phyloP scores from a whole-genome alignment of 2,329 filamentous ascomycete species.

The Cercospora sp. region DNA sequence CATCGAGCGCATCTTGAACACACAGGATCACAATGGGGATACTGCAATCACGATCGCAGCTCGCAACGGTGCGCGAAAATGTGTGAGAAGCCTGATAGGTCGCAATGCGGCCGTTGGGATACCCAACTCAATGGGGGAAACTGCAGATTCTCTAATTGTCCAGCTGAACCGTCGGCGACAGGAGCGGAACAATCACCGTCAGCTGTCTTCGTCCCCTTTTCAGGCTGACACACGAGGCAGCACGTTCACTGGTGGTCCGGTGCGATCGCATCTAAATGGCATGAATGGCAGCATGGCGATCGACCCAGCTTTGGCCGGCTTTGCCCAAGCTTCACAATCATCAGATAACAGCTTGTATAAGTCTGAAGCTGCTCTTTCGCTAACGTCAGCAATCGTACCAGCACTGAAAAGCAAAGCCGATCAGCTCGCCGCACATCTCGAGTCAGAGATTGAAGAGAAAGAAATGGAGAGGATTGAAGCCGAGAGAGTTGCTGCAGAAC shows the following conservation, averaged over 20 bases:
- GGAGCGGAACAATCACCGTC: constrained; percentile 57
- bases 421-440: constrained; percentile 56
- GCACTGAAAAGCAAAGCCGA: constrained; percentile 51
- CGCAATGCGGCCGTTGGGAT: constrained; percentile 83
- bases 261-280: constrained; percentile 28
- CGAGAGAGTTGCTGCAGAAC: constrained; percentile 55
- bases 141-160: constrained; percentile 81
- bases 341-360: constrained; percentile 38
- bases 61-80: constrained; percentile 79
- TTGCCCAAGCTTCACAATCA: constrained; percentile 10
- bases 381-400: constrained; percentile 64
- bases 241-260: constrained; percentile 30
- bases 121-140: constrained; percentile 75
- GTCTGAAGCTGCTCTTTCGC: constrained; percentile 53
- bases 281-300: constrained; percentile 28
- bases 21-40: constrained; percentile 82
- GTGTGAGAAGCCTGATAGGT: constrained; percentile 64
- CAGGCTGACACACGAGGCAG: constrained; percentile 29
- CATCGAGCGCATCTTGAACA: constrained; percentile 76
- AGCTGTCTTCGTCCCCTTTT: constrained; percentile 71
- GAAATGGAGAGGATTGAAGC: constrained; percentile 54
- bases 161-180: constrained; percentile 67
- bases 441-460: constrained; percentile 73
- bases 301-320: constrained; percentile 31
- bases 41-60: constrained; percentile 87